Evolutionary conservation across 2,329 filamentous ascomycete genomes (phyloP), one percentile per base, ranked within the genome.

Genomic region (Microdochium trichocladiopsis): DNA sequence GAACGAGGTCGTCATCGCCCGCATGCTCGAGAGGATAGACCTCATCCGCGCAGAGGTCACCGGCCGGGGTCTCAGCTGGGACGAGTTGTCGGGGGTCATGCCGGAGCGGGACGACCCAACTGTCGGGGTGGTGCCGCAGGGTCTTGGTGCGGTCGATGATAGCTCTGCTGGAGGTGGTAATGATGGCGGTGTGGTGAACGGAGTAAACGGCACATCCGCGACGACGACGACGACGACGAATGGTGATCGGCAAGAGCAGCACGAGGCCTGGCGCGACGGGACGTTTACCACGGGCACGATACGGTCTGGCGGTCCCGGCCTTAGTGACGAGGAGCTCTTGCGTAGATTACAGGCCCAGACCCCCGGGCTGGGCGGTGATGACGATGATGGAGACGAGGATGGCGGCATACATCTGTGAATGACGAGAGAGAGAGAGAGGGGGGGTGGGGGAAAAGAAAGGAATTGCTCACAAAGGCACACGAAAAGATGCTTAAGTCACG

Each of bases 11-110:
- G 86, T 91, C 53, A 86, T 92, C 53, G 74, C 68, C 55, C 78
- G 86, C 59, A 87, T 90, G 79, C 73, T 78, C 55, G 79, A 83
- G 69, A 76, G 87, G 65, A 78, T 90, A 56, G 73, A 72, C 51
- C 66, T 90, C 49, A 72, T 90, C 55, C 80, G 77, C 57, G 70
- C 63, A 43, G 88, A 92, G 70, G 82, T 90, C 9, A 79, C 84
- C 66, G 62, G 63, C 9, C 69, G 83, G 4, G 82, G 83, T 2
- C 57, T 75, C 52, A 74, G 68, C 61, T 86, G 82, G 83, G 63
- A 67, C 25, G 53, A 48, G 9, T 18, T 45, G 3, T 45, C 41
- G 4, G 41, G 41, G n/a, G n/a, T 45, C 16, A 16, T 23, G 25
- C 9, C 11, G 47, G 28, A 4, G 25, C n/a, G 18, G 23, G 37